A percentile compares a stretch with the other conserved stretches of the same genome.
These are phyloP conservation scores for Adansonia gregorii DNA, from an alignment of 441 rosid genomes.

Conservation along the genomic window DNA sequence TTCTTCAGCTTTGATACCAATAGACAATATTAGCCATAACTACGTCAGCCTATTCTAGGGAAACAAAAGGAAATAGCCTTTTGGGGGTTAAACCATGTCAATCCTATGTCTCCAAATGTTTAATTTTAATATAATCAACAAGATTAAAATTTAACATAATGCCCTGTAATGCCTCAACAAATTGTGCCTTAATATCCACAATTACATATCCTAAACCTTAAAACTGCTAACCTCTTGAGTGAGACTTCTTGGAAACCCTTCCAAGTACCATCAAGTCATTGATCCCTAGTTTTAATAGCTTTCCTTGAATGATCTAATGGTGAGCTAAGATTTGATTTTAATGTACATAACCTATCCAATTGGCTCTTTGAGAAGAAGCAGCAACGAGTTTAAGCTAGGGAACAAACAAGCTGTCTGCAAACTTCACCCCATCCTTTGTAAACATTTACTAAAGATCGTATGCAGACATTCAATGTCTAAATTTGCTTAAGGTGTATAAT, in stretches of 20 bases:
- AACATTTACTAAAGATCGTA: neutral
- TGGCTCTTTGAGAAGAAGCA: neutral
- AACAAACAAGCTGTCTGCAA: neutral
- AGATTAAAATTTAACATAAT: neutral
- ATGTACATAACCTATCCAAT: no score
- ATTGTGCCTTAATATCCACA: neutral
- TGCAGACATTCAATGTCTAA: neutral
- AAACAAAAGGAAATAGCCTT: neutral
- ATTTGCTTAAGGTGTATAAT: neutral
- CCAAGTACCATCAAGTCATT: neutral
- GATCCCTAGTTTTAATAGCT: neutral
- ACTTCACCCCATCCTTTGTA: neutral
- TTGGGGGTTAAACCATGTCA: neutral
- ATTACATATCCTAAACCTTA: neutral
- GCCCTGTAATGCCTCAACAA: neutral
- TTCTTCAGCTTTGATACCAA: neutral
- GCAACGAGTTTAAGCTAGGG: neutral
- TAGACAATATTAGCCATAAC: neutral
- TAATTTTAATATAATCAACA: neutral
- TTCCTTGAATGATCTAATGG: neutral
- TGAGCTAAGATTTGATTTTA: neutral
- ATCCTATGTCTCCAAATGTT: neutral
- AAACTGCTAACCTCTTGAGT: neutral
- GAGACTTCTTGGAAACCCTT: neutral
- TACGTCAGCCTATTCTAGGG: no score